Percentiles rank a stretch among this genome's conserved stretches.
Evolutionary conservation across 2,329 filamentous ascomycete genomes (phyloP).

Genomic region (Claviceps cyperi): DNA sequence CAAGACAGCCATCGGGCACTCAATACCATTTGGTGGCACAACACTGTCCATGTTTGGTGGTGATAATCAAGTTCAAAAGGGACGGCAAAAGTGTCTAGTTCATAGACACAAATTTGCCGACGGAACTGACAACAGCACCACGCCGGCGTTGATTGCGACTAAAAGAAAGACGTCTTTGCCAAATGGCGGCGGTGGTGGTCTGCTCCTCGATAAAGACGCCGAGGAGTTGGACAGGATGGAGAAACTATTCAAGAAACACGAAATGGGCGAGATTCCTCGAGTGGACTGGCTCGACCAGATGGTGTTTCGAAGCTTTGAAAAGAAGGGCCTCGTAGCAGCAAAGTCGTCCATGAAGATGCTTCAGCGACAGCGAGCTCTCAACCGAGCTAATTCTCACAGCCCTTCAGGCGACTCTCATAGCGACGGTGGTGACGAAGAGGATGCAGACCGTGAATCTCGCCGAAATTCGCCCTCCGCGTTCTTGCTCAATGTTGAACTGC

Average conservation of each 20-base stretch:
- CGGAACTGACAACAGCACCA: constrained; percentile 65
- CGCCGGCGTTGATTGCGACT: constrained; percentile 49
- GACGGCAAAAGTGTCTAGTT: constrained; percentile 78
- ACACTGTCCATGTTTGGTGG: constrained; percentile 85
- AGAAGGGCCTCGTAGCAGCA: constrained; percentile 50
- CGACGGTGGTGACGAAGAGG: constrained; percentile 12
- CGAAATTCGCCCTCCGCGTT: constrained; percentile 46
- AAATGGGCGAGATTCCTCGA: constrained; percentile 88
- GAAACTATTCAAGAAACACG: constrained; percentile 87
- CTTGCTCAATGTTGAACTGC: constrained; percentile 77
- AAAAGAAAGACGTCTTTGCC: constrained; percentile 38
- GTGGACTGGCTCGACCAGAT: constrained; percentile 94
- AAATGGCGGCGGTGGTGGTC: constrained; percentile 32
- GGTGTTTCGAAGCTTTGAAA: constrained; percentile 82
- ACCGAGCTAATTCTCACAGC: constrained; percentile 20
- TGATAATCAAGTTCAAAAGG: constrained; percentile 82
- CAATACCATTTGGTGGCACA: constrained; percentile 85
- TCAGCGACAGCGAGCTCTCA: constrained; percentile 30
- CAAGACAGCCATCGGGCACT: constrained; percentile 54
- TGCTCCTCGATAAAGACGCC: constrained; percentile 50
- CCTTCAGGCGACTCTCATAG: constrained; percentile 14
- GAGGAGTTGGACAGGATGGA: constrained; percentile 84
- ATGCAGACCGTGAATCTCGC: constrained; percentile 4
- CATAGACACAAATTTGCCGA: constrained; percentile 75
- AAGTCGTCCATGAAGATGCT: constrained; percentile 46